Evolutionary conservation across 2,329 filamentous ascomycete genomes (phyloP).

Genomic region (Fusarium mangiferae): DNA sequence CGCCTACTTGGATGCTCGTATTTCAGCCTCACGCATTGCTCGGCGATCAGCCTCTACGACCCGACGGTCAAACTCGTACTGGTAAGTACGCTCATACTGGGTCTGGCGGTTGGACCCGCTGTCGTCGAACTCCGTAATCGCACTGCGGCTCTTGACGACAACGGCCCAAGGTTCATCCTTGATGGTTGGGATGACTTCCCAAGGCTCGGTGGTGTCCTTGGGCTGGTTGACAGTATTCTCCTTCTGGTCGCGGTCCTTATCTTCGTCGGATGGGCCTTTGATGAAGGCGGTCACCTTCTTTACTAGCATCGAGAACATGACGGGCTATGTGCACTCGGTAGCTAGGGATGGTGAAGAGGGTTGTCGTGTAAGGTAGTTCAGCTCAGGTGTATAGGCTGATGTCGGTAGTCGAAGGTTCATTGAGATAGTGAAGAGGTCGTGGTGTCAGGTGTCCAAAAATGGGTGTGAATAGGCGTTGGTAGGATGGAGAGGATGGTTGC

Average conservation of each 20-base stretch:
- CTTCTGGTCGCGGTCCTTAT: background rate
- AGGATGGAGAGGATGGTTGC: background rate
- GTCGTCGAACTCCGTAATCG: background rate
- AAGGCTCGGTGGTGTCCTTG: background rate
- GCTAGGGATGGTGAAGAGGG: no score
- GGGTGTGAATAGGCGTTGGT: background rate
- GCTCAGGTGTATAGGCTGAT: no score
- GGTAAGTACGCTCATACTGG: fast-evolving
- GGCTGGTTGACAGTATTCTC: background rate
- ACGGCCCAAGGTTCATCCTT: background rate
- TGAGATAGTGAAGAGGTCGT: background rate
- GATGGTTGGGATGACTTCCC: background rate
- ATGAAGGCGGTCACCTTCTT: background rate
- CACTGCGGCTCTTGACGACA: background rate
- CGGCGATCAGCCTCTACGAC: background rate
- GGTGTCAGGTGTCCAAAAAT: background rate
- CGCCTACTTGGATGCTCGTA: background rate
- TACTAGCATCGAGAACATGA: background rate
- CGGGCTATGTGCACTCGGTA: background rate
- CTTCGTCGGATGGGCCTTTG: background rate
- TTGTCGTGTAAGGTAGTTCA: no score
- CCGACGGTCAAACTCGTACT: fast-evolving
- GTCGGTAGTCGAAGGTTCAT: no score
- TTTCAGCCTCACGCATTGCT: background rate
- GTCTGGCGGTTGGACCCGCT: fast-evolving